These are phyloP conservation scores for Trichosporon ovoides DNA, from an alignment of 1,284 basidiomycete species.

Conservation along the genomic window DNA sequence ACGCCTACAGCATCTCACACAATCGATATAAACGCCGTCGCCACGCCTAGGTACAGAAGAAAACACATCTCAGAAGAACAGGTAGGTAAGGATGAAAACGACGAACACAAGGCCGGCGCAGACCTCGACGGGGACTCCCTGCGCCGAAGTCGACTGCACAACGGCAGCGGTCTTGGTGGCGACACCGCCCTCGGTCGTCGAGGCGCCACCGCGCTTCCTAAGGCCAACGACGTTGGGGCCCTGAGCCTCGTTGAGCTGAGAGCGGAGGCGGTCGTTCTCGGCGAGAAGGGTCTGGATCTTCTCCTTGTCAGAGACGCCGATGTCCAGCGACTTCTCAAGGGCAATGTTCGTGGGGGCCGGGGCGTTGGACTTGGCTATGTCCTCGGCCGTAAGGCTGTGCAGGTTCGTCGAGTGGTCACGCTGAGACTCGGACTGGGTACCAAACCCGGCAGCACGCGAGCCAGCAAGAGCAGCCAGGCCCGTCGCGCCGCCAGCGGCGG, in stretches of 20 bases:
- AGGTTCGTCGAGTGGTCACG: slow-evolving; percentile 13
- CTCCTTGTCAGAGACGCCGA: slow-evolving; percentile 41
- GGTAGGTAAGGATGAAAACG: slow-evolving; percentile 56
- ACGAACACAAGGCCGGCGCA: slow-evolving; percentile 53
- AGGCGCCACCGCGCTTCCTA: slow-evolving; percentile 40
- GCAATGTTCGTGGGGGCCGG: slow-evolving; percentile 33
- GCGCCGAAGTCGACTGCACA: slow-evolving; percentile 9
- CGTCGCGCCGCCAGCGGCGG: slow-evolving; percentile 6
- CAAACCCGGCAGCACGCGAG: slow-evolving; percentile 10
- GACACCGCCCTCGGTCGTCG: slow-evolving; percentile 20
- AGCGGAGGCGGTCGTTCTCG: slow-evolving; percentile 46
- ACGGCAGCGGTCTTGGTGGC: slow-evolving; percentile 24
- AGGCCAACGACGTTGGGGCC: slow-evolving; percentile 42
- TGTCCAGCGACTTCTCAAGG: slow-evolving; percentile 36
- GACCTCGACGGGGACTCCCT: slow-evolving; percentile 54
- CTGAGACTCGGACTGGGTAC: slow-evolving; percentile 1
- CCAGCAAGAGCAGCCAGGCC: slow-evolving; percentile 10
- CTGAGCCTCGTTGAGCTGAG: slow-evolving; percentile 33
- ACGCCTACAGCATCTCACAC: not conserved
- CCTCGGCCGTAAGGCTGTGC: slow-evolving; percentile 31
- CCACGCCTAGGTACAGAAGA: not conserved
- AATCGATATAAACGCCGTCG: not conserved
- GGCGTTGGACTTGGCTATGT: slow-evolving; percentile 23
- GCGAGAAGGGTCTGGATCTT: slow-evolving; percentile 40
- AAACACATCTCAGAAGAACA: slow-evolving; percentile 49